Evolutionary conservation across 1,139 yeast genomes (phyloP).

Genomic region (Pichia sp.): DNA sequence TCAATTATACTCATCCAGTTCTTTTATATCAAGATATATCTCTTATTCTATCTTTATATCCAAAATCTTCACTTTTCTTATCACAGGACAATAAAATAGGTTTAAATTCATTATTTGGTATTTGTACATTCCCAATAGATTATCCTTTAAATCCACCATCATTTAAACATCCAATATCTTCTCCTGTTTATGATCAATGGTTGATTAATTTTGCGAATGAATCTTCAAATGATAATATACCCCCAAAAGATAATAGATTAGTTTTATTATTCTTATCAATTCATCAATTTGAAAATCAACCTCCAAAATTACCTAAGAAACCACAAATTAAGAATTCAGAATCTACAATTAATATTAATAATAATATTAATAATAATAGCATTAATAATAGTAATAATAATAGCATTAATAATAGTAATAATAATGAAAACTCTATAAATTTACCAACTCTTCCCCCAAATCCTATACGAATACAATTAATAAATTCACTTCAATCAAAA

Average conservation of each 20-base stretch:
- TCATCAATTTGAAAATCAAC: not conserved
- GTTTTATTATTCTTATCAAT: slow-evolving; percentile 29
- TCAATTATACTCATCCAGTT: not conserved
- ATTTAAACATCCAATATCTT: not conserved
- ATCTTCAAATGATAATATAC: slow-evolving; percentile 18
- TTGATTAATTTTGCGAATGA: slow-evolving; percentile 16
- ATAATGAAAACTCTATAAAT: too few relatives aligned
- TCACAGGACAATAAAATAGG: slow-evolving; percentile 5
- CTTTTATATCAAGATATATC: slow-evolving; percentile 6
- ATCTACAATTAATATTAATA: too few relatives aligned
- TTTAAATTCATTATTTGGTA: slow-evolving; percentile 34
- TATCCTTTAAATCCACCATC: slow-evolving; percentile 64
- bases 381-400: too few relatives aligned
- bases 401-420: too few relatives aligned
- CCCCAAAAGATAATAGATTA: slow-evolving; percentile 26
- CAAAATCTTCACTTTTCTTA: not conserved
- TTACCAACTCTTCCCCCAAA: slow-evolving; percentile 28
- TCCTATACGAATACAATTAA: slow-evolving; percentile 2
- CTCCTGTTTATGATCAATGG: slow-evolving; percentile 63
- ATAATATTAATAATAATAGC: too few relatives aligned
- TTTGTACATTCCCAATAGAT: slow-evolving; percentile 50
- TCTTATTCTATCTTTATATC: not conserved
- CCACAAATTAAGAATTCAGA: not conserved
- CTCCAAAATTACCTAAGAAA: not conserved
- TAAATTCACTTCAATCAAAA: not conserved